Conservation (phyloP, 208 protist genomes). For the Porcisia hertigi region DNA sequence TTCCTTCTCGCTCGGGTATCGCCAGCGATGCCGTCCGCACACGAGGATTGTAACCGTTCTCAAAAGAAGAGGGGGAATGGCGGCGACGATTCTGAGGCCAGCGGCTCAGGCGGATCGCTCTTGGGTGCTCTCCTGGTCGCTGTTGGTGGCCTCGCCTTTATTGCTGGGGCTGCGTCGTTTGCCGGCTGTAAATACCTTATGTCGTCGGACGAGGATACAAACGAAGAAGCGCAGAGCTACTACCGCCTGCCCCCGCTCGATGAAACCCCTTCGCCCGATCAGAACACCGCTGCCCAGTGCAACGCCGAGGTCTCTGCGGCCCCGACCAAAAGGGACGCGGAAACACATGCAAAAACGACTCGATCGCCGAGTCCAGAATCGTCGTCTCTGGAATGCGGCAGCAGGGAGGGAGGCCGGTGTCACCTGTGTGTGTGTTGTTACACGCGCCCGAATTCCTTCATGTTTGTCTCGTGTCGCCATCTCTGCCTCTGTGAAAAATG, state of each 20-base stretch:
- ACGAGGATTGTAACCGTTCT: background rate
- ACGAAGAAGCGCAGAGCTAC: background rate
- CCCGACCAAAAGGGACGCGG: too few species aligned
- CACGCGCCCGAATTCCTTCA: slow-evolving; percentile 10
- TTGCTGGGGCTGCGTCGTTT: background rate
- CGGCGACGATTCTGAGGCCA: too few species aligned
- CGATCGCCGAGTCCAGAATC: too few species aligned
- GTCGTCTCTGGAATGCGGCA: background rate
- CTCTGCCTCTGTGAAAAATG: slow-evolving; percentile 35
- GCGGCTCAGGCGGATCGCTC: too few species aligned
- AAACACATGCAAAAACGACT: background rate
- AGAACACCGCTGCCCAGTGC: background rate
- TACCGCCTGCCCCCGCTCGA: slow-evolving; percentile 6
- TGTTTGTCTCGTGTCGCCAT: slow-evolving; percentile 31
- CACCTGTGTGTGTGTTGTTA: slow-evolving; percentile 22
- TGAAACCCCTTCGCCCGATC: too few species aligned
- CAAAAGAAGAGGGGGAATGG: background rate
- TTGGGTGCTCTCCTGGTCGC: too few species aligned
- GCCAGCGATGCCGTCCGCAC: background rate
- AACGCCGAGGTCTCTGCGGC: background rate
- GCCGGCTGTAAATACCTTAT: background rate
- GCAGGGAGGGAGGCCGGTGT: background rate
- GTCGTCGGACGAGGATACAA: background rate
- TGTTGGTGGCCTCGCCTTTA: background rate
- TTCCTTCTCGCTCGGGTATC: background rate